Conservation (phyloP, 768 basidiomycete species). For the Serendipita sp. region DNA sequence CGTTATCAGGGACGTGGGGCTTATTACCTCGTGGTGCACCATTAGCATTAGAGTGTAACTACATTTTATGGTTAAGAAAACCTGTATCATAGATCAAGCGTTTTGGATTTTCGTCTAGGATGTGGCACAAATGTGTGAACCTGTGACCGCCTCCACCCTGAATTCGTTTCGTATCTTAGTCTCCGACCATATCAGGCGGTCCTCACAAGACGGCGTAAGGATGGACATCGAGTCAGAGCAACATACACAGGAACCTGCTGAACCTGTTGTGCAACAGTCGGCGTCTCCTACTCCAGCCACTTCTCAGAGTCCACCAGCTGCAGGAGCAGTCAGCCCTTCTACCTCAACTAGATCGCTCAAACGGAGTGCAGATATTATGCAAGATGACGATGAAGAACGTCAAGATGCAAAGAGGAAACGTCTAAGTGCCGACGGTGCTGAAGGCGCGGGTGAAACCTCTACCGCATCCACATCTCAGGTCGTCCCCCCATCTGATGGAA, state of each 20-base stretch:
- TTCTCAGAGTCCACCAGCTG: neutral
- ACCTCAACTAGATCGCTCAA: neutral
- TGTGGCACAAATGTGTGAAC: no score
- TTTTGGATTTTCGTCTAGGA: no score
- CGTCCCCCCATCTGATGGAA: neutral
- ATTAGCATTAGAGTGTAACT: conserved; percentile 48
- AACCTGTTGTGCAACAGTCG: neutral
- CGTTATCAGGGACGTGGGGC: conserved; percentile 50
- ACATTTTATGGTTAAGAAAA: conserved; percentile 77
- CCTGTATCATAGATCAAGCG: conserved; percentile 20
- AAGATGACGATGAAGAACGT: conserved; percentile 2
- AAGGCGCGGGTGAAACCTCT: neutral
- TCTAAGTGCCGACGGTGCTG: neutral
- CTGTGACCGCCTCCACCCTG: neutral
- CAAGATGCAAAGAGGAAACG: neutral
- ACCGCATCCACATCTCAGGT: neutral
- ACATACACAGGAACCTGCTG: conserved; percentile 1
- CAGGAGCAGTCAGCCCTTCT: neutral
- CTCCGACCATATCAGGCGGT: neutral
- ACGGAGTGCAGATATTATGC: neutral
- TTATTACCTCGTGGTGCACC: conserved; percentile 44
- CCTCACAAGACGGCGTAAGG: neutral
- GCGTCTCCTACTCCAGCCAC: neutral
- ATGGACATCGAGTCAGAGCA: conserved; percentile 8
- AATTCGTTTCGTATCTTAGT: neutral